These are phyloP conservation scores for Exophiala lecanii-corni DNA, from an alignment of 2,329 filamentous ascomycete species.

Conservation along the genomic window DNA sequence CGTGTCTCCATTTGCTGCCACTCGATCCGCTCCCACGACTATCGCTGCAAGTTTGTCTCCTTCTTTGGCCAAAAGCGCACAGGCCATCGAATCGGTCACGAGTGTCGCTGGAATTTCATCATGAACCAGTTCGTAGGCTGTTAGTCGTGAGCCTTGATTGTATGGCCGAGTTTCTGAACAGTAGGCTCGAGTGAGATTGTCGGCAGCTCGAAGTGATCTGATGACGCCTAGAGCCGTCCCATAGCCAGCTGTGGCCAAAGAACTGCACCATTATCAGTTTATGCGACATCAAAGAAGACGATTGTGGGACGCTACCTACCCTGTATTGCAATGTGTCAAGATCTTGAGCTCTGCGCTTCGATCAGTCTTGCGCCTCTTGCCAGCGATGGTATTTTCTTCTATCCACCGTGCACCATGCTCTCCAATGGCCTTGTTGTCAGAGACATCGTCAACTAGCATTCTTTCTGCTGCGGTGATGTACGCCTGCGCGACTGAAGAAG, in stretches of 20 bases:
- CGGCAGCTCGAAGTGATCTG: conserved; percentile 66
- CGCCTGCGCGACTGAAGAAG: conserved; percentile 54
- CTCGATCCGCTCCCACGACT: conserved; percentile 89
- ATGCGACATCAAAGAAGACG: background rate
- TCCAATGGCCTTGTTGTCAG: conserved; percentile 84
- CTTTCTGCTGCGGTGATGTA: conserved; percentile 78
- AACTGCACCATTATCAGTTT: conserved; percentile 46
- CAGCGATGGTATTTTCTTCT: conserved; percentile 50
- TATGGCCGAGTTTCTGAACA: conserved; percentile 97
- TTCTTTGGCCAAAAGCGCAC: conserved; percentile 63
- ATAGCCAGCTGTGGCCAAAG: conserved; percentile 94
- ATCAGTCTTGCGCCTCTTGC: conserved; percentile 37
- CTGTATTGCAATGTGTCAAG: conserved; percentile 96
- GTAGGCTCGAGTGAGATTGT: conserved; percentile 73
- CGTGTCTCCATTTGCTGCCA: conserved; percentile 94
- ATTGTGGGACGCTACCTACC: conserved; percentile 46
- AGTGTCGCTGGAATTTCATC: conserved; percentile 87
- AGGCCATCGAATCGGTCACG: conserved; percentile 96
- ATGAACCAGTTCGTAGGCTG: conserved; percentile 93
- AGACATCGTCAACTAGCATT: conserved; percentile 80
- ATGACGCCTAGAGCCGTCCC: conserved; percentile 94
- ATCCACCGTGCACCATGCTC: conserved; percentile 81
- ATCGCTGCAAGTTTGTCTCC: conserved; percentile 73
- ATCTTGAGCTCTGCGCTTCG: conserved; percentile 61
- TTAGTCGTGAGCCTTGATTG: conserved; percentile 93